Base-by-base conservation (phyloP, 2,329 filamentous ascomycete genomes). In the Aspergillus sp. region DNA sequence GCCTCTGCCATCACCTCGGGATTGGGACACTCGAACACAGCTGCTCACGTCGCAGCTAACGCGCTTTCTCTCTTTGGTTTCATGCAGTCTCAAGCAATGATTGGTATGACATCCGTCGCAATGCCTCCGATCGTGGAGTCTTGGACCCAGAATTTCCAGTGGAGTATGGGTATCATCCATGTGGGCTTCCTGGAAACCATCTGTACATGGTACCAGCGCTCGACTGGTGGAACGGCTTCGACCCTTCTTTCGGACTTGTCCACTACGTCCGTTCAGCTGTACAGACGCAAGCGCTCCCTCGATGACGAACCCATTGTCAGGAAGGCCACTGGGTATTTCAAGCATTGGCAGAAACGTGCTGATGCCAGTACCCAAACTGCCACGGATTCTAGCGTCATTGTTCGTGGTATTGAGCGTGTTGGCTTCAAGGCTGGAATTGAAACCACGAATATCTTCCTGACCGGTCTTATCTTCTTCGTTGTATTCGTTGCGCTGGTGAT, bases 131-230 rank as follows among this genome's bases (percentile, higher is more conserved):
- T 97, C 63, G 94, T 96, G 57, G 85, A 91, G 70, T 85, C 93
- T 0, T 98, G 94, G 94, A 97, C 93, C 1, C 93, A 97, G 79
- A 94, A 97, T 79, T 97, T 98, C 80, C 91, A 96, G 74, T 98
- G 94, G 94, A 96, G 90, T 72, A 95, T 98, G 91, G 94, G 94
- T 69, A 92, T 98, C 70, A 96, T 98, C 70, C 86, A 86, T 55
- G 84, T 97, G 45, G 83, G 82, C n/a, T 97, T 96, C 76, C 85
- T 97, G 79, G 92, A 98, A 80, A 83, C 82, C 51, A 91, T 97
- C 71, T 91, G 91, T 63, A 96, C 92, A 38, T 98, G 94, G 94
- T 98, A 97, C 74, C 93, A 97, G 79, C 90, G 93, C 63, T 86
- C 94, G 3, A 98, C 94, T 2, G 94, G 94, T 56, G 94, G 94